These are phyloP conservation scores for Lepidium sativum DNA, from an alignment of 345 rosid genomes.

Conservation along the genomic window DNA sequence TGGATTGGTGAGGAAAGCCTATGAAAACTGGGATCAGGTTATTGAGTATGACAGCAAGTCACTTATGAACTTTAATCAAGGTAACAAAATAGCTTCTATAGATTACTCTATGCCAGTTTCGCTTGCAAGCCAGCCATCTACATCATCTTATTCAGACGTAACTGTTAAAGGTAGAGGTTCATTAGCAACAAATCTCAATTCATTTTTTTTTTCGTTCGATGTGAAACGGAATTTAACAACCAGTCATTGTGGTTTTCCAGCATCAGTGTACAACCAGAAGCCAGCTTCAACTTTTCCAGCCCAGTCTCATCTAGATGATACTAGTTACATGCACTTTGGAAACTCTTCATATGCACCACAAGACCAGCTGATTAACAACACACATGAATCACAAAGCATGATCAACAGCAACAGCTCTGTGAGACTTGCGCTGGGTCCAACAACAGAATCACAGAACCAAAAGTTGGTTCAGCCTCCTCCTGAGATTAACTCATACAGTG, in stretches of 20 bases:
- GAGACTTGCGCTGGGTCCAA: slow-evolving; percentile 31
- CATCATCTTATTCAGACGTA: slow-evolving; percentile 39
- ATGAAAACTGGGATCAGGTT: slow-evolving; percentile 94
- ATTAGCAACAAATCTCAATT: not conserved
- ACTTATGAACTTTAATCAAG: slow-evolving; percentile 44
- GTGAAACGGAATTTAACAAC: not conserved
- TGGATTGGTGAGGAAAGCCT: slow-evolving; percentile 82
- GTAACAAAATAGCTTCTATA: slow-evolving; percentile 24
- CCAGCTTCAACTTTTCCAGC: slow-evolving; percentile 35
- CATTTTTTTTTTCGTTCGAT: not conserved
- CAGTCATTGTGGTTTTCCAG: slow-evolving; percentile 2
- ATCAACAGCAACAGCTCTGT: slow-evolving; percentile 9
- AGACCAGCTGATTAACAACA: slow-evolving; percentile 26
- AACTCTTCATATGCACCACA: slow-evolving; percentile 43
- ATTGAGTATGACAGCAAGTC: slow-evolving; percentile 86
- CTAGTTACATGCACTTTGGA: slow-evolving; percentile 40
- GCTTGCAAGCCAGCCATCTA: slow-evolving; percentile 44
- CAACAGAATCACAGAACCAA: slow-evolving; percentile 33
- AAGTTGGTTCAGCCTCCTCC: slow-evolving; percentile 29
- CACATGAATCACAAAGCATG: slow-evolving; percentile 20
- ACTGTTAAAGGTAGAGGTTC: slow-evolving; percentile 46
- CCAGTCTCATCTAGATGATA: slow-evolving; percentile 43
- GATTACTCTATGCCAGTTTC: slow-evolving; percentile 47
- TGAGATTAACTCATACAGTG: slow-evolving; percentile 38
- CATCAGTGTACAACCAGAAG: slow-evolving; percentile 46